Base-by-base conservation (phyloP, 139 green algal genomes). In the Gonium pectorale region DNA sequence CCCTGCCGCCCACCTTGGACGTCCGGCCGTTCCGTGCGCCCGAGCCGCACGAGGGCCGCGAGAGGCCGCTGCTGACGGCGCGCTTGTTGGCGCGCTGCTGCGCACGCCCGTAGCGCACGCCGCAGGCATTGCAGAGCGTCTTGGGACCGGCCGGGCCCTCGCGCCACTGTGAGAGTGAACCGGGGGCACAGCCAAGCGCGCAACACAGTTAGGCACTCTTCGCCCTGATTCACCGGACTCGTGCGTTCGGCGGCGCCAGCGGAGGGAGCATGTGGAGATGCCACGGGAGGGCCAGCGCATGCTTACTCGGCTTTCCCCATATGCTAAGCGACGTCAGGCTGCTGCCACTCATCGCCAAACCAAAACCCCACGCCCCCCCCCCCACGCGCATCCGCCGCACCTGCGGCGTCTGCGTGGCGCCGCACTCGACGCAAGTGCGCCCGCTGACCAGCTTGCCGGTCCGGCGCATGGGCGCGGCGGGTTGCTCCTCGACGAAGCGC, bases 81-180 rank as follows among this genome's bases (percentile, higher is more conserved):
- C 81, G 81, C 81, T 87, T 87, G 81, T 71, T 80, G 22, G 81
- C 81, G 17, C 81, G 81, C 69, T 87, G 72, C 75, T 92, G 89
- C 0, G 72, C 71, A 37, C 88, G 84, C 60, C 83, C 86, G 60
- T 90, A 92, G 27, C 89, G 83, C 5, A 93, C 85, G 38, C 90
- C 90, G 72, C 90, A 93, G 0, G 89, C 89, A 66, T 93, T 93
- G 81, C 89, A 93, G 19, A 93, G 87, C 44, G 89, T 93, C 69
- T 92, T 92, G 17, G 89, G 89, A 7, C 89, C 90, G 17, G 81
- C 41, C 4, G 90, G 90, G 0, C 90, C 90, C 66, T 94, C 90
- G 1, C 90, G 78, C 90, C 90, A 94, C 87, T 94, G 31, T 22
- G 52, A 13, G 15, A 19, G 19, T 19, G 49, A 56, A 56, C n/a